These are phyloP conservation scores for Geotrichum ghanense DNA, from an alignment of 805 yeast species.

Conservation along the genomic window DNA sequence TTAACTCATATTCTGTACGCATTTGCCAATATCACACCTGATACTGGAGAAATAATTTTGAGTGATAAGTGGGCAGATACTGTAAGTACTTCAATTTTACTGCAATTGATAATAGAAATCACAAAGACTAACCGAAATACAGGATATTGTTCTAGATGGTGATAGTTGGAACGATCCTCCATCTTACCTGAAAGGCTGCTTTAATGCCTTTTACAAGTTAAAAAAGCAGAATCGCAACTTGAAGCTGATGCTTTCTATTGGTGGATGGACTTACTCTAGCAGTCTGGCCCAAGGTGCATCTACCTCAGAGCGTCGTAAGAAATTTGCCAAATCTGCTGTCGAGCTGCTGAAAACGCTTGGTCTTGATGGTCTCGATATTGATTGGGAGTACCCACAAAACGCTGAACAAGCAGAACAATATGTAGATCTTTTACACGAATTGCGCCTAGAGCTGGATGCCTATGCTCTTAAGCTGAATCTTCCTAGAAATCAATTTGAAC, in stretches of 20 bases:
- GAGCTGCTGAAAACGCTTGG: conserved; percentile 40
- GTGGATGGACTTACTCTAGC: conserved; percentile 59
- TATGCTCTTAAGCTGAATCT: conserved; percentile 25
- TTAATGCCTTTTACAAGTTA: conserved; percentile 38
- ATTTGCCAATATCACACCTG: conserved; percentile 48
- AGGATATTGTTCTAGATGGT: neutral
- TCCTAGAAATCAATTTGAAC: conserved; percentile 27
- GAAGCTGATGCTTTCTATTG: conserved; percentile 62
- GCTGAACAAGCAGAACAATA: conserved; percentile 35
- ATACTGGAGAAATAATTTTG: conserved; percentile 41
- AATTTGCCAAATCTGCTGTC: conserved; percentile 41
- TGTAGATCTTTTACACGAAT: conserved; percentile 30
- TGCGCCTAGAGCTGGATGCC: conserved; percentile 31
- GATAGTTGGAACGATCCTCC: conserved; percentile 12
- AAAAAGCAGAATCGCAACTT: conserved; percentile 34
- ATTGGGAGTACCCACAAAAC: conserved; percentile 80
- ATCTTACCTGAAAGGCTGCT: conserved; percentile 31
- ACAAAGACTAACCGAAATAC: conserved; percentile 7
- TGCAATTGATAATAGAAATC: conserved; percentile 4
- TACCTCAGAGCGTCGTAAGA: conserved; percentile 28
- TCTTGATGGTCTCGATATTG: conserved; percentile 87
- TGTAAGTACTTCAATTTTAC: conserved; percentile 12
- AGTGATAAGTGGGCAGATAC: conserved; percentile 61
- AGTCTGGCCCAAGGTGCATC: conserved; percentile 37
- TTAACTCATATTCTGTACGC: conserved; percentile 71